Conservation (phyloP, 192 early-diverging fungal genomes). For the Funneliformis geosporum region DNA sequence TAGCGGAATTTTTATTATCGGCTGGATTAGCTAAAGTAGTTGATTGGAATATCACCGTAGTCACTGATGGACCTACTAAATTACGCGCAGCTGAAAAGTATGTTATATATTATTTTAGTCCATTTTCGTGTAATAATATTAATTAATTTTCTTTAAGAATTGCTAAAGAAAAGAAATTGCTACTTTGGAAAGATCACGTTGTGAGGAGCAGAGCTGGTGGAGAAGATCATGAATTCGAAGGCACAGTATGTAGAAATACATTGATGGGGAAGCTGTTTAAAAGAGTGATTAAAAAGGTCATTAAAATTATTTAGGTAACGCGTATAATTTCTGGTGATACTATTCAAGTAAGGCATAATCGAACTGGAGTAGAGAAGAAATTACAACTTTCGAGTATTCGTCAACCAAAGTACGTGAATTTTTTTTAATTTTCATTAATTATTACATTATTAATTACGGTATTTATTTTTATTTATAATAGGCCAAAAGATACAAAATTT, state of each 20-base stretch:
- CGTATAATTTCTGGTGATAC: slow-evolving; percentile 61
- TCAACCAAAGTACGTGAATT: slow-evolving; percentile 31
- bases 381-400: slow-evolving; percentile 47
- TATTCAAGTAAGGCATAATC: slow-evolving; percentile 41
- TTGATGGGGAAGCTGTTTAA: no score
- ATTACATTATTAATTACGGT: background rate
- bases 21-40: slow-evolving; percentile 83
- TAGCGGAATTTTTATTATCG: slow-evolving; percentile 81
- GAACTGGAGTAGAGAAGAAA: slow-evolving; percentile 38
- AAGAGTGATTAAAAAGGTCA: no score
- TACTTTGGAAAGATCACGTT: slow-evolving; percentile 85
- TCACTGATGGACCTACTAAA: slow-evolving; percentile 69
- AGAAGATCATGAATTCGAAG: slow-evolving; percentile 57
- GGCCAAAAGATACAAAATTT: slow-evolving; percentile 67
- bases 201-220: slow-evolving; percentile 52
- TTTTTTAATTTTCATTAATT: background rate
- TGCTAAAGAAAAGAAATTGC: slow-evolving; percentile 78
- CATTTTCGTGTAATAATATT: background rate
- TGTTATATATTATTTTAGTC: slow-evolving; percentile 22
- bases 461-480: slow-evolving; percentile 32
- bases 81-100: slow-evolving; percentile 78
- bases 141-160: slow-evolving; percentile 29
- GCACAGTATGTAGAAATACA: slow-evolving; percentile 30
- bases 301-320: slow-evolving; percentile 37
- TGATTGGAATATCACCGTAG: slow-evolving; percentile 80